phyloP scores from a whole-genome alignment of 148 eudicot species.

The Rheum nobile region DNA sequence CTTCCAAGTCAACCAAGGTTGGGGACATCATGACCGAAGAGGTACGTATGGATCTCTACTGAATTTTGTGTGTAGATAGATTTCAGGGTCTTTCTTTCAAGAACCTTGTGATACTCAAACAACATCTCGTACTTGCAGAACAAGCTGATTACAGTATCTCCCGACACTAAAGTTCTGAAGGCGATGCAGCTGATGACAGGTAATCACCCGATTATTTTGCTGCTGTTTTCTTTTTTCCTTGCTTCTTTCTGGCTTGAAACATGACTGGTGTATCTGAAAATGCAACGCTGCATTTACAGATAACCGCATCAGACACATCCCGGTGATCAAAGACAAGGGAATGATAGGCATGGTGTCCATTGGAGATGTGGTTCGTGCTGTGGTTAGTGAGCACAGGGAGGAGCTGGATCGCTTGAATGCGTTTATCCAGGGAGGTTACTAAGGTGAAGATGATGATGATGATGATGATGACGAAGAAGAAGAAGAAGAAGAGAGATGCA shows the following conservation, averaged over 20 bases:
- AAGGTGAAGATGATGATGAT: conserved; percentile 37
- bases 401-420: conserved; percentile 91
- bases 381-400: conserved; percentile 82
- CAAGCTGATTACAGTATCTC: conserved; percentile 87
- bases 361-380: conserved; percentile 99
- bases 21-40: conserved; percentile 99
- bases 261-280: background rate
- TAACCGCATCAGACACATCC: conserved; percentile 96
- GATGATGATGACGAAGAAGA: conserved; percentile 9
- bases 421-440: conserved; percentile 91
- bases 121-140: conserved; percentile 38
- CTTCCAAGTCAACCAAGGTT: conserved; percentile 94
- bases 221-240: background rate
- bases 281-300: conserved; percentile 32
- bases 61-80: background rate
- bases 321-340: conserved; percentile 51
- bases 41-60: conserved; percentile 26
- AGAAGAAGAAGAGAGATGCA: background rate
- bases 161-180: conserved; percentile 73
- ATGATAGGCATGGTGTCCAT: conserved; percentile 99
- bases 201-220: background rate
- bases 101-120: background rate
- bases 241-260: background rate
- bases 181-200: conserved; percentile 99
- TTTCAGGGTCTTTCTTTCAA: background rate